Percentiles rank a stretch among this genome's conserved stretches.
These are phyloP conservation scores for Aspergillus ellipticus DNA, from an alignment of 495 filamentous ascomycete genomes.

Conservation along the genomic window DNA sequence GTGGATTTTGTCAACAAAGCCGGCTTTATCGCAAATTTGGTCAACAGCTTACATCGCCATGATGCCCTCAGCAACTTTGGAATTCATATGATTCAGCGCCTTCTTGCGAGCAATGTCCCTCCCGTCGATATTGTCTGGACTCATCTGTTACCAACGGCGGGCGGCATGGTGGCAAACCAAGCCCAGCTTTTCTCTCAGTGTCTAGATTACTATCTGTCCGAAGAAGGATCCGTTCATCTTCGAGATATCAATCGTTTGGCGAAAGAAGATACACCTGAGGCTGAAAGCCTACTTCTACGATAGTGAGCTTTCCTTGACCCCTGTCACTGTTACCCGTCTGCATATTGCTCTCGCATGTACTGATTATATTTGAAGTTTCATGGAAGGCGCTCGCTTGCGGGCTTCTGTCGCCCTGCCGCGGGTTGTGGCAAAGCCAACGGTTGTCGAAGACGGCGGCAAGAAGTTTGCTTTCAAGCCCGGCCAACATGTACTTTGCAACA, in stretches of 20 bases:
- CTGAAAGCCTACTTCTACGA: constrained; percentile 43
- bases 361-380: constrained; percentile 37
- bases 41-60: constrained; percentile 40
- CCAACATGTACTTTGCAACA: constrained; percentile 46
- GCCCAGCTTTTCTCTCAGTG: constrained; percentile 69
- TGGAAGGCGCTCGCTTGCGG: constrained; percentile 59
- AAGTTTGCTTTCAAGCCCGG: constrained; percentile 44
- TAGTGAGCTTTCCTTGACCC: constrained; percentile 30
- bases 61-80: constrained; percentile 60
- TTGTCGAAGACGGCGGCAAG: constrained; percentile 38
- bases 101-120: constrained; percentile 57
- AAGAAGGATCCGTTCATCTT: constrained; percentile 48
- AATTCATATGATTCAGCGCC: constrained; percentile 62
- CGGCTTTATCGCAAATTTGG: constrained; percentile 45
- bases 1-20: constrained; percentile 57
- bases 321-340: neutral
- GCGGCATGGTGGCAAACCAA: constrained; percentile 64
- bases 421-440: constrained; percentile 34
- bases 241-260: constrained; percentile 55
- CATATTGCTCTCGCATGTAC: constrained; percentile 3
- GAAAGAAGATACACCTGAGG: constrained; percentile 39
- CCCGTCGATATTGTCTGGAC: constrained; percentile 67
- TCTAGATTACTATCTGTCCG: constrained; percentile 71
- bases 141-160: constrained; percentile 60
- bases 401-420: constrained; percentile 54